Evolutionary conservation across 495 filamentous ascomycete species (phyloP), one percentile per base, ranked within the genome.

Genomic region (Neurospora sp.): DNA sequence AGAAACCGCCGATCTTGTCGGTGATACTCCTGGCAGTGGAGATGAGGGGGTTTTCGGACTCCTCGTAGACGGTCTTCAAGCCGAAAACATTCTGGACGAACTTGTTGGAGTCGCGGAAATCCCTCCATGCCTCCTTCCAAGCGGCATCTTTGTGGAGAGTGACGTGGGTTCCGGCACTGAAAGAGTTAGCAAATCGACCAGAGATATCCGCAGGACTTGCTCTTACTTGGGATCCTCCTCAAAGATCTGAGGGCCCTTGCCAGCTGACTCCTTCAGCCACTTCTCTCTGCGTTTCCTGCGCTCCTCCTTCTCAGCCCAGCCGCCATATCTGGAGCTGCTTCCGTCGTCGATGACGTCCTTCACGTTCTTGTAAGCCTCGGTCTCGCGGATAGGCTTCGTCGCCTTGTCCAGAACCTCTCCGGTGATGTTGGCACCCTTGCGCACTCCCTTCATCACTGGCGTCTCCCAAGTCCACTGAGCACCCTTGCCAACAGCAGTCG

Each of bases 381-480:
- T 98, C 77, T 99, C 90, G 73, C 96, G 88, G 38, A 99, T 91
- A 4, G 96, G 96, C 79, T 93, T 87, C 2, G 96, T 99, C n/a
- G 89, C 93, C 80, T 94, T 95, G 79, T 97, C 96, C 37, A 99
- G 84, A 2, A 90, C 94, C 71, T 90, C 88, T n/a, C 92, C 94
- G 8, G 94, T 94, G 37, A 89, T 89, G 76, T 87, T 92, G 69
- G 93, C 95, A 73, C 93, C 93, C 75, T 93, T 91, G 22, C 96
- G 86, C n/a, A 98, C 89, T 42, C 93, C 96, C 82, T 96, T 96
- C 69, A 98, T 94, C 12, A 94, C 92, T 4, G 90, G 85, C 0
- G 96, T 97, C 75, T 98, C 94, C 96, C 96, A 99, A 22, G 95
- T 98, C 95, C 94, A 98, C 20, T 90, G 87, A 20, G 96, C 96